A percentile compares a stretch with the other conserved stretches of the same genome.
These are phyloP conservation scores for Anisodus tanguticus DNA, from an alignment of 257 asterid species.

Conservation along the genomic window DNA sequence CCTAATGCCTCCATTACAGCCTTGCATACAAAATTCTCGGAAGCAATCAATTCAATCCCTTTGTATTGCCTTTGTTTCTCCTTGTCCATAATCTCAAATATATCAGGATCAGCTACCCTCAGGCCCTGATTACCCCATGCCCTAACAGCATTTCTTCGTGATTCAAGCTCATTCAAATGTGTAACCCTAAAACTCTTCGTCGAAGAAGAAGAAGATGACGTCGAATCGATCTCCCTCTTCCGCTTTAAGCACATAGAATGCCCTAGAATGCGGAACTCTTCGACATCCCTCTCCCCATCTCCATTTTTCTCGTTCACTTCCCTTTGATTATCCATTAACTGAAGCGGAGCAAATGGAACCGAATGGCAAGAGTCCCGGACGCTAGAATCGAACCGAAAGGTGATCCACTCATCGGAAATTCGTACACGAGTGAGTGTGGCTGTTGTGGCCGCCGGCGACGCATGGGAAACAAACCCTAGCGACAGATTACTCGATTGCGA, in stretches of 20 bases:
- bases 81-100: slow-evolving; percentile 69
- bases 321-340: too few species aligned
- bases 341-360: too few species aligned
- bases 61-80: slow-evolving; percentile 75
- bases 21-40: slow-evolving; percentile 78
- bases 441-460: too few species aligned
- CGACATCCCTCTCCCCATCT: slow-evolving; percentile 4
- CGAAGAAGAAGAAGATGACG: not conserved
- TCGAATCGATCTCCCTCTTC: slow-evolving; percentile 36
- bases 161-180: slow-evolving; percentile 41
- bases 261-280: slow-evolving; percentile 50
- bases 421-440: too few species aligned
- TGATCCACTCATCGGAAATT: too few species aligned
- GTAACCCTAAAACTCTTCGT: not conserved
- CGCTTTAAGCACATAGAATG: slow-evolving; percentile 50
- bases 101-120: slow-evolving; percentile 69
- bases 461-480: too few species aligned
- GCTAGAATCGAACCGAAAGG: too few species aligned
- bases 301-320: too few species aligned
- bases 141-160: slow-evolving; percentile 55
- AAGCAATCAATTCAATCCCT: slow-evolving; percentile 83
- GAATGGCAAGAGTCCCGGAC: too few species aligned
- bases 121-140: slow-evolving; percentile 87
- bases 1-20: slow-evolving; percentile 85
- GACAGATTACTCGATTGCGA: too few species aligned